Conservation (phyloP, 2,329 filamentous ascomycete genomes). For the Pochonia chlamydosporia region DNA sequence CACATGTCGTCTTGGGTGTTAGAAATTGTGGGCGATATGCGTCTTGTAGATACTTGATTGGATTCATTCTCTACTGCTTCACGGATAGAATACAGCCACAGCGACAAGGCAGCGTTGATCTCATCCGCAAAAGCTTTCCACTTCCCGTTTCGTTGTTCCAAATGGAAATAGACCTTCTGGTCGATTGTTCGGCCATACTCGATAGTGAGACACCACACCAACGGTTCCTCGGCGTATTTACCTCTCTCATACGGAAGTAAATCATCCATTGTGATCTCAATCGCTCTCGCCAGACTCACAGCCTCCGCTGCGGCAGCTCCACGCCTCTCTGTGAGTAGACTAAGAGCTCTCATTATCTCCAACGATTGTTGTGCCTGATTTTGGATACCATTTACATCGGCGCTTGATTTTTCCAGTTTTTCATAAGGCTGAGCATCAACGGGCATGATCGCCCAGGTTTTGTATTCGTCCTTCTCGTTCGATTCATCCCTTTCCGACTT, state of each 20-base stretch:
- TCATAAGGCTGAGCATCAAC: not conserved
- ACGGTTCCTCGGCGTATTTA: not conserved
- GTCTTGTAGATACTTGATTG: not conserved
- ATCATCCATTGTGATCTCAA: not conserved
- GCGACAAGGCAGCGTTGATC: slow-evolving; percentile 22
- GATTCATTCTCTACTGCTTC: slow-evolving; percentile 4
- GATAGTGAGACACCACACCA: slow-evolving; percentile 5
- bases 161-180: slow-evolving; percentile 6
- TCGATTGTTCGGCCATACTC: slow-evolving; percentile 16
- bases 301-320: not conserved
- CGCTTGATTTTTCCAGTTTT: not conserved
- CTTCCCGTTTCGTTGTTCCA: not conserved
- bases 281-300: not conserved
- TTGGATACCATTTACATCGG: too few species aligned
- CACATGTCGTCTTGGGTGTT: slow-evolving; percentile 8
- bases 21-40: not conserved
- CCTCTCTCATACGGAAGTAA: not conserved
- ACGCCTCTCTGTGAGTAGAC: not conserved
- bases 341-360: not conserved
- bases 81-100: slow-evolving; percentile 20
- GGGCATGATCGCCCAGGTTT: too few species aligned
- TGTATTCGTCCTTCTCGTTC: not conserved
- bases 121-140: slow-evolving; percentile 17
- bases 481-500: not conserved
- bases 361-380: not conserved